Evolutionary conservation across 441 rosid genomes (phyloP).

Genomic region (Syzygium malaccense): DNA sequence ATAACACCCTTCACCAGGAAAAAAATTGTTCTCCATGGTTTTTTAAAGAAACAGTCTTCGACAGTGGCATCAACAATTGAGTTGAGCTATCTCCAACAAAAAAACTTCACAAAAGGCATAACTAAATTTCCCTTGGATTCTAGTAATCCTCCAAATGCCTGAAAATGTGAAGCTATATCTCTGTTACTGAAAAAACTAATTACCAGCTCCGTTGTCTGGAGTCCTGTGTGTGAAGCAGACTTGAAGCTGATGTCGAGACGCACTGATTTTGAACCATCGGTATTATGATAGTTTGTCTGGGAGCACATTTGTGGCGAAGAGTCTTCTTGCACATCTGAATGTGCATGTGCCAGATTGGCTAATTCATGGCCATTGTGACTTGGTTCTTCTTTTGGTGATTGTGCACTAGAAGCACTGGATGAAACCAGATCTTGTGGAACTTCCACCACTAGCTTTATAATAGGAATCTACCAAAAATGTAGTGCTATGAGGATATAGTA

Average conservation of each 20-base stretch:
- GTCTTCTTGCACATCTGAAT: slow-evolving; percentile 44
- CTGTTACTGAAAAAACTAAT: neutral
- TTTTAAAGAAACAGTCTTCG: neutral
- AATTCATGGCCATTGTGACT: slow-evolving; percentile 31
- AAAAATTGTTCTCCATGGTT: neutral
- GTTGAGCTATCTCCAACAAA: neutral
- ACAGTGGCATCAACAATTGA: neutral
- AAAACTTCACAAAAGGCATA: neutral
- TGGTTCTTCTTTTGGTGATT: slow-evolving; percentile 58
- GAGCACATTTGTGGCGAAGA: slow-evolving; percentile 37
- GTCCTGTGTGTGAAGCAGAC: slow-evolving; percentile 93
- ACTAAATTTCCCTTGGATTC: neutral
- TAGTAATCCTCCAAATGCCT: neutral
- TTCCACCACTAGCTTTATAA: slow-evolving; percentile 94
- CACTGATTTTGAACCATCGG: slow-evolving; percentile 57
- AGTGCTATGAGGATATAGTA: slow-evolving; percentile 16
- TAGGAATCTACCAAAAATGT: slow-evolving; percentile 56
- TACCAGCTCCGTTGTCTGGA: slow-evolving; percentile 95
- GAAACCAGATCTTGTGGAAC: slow-evolving; percentile 78
- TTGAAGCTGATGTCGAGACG: slow-evolving; percentile 94
- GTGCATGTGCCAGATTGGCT: slow-evolving; percentile 32
- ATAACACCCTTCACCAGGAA: neutral
- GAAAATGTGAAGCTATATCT: neutral
- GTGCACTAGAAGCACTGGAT: slow-evolving; percentile 45
- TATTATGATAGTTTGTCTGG: slow-evolving; percentile 22